Base-by-base conservation (phyloP, 1,284 basidiomycete species). In the Cutaneotrichosporon mucoides region DNA sequence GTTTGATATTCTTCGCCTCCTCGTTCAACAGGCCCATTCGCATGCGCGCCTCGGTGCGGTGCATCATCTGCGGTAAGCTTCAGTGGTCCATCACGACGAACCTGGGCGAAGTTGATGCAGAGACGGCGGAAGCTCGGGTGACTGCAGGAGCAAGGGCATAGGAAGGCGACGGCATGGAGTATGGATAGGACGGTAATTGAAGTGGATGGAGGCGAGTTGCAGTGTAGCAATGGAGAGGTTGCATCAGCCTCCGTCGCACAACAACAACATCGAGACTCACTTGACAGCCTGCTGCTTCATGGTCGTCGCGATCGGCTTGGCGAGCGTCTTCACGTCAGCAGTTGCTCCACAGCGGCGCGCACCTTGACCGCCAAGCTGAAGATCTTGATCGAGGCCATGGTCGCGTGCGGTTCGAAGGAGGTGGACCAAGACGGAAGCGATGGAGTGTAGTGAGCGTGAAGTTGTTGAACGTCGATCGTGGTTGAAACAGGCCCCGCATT, bases 21-120 rank as follows among this genome's bases (percentile, higher is more conserved):
- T 90, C 88, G 16, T 90, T 90, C 56, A 92, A 82, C 43, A 93
- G 82, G 66, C 87, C 86, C 33, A 88, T 89, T 37, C 91, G 84
- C 65, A 92, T 81, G 61, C 84, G 82, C 8, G 88, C 82, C 77
- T 94, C 91, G n/a, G 84, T 82, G 47, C 87, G 84, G 76, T 93
- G 88, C 84, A 91, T 86, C 60, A 81, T 57, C 77, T 79, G 49
- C 16, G 5, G 46, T 57, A 40, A 55, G 59, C 33, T 2, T 24
- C 24, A 24, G 24, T 24, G 24, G 24, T 24, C 24, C 24, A 24
- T 24, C 24, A 24, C 24, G 24, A 24, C 69, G 59, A 36, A 76
- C 79, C 77, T 93, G 91, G 1, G 90, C 91, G 55, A 93, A 83
- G 53, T 82, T 81, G 35, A 92, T 84, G 67, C 91, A 93, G 56